phyloP scores from a whole-genome alignment of 192 early-diverging fungal genomes.

The Rhizoclosmatium globosum region DNA sequence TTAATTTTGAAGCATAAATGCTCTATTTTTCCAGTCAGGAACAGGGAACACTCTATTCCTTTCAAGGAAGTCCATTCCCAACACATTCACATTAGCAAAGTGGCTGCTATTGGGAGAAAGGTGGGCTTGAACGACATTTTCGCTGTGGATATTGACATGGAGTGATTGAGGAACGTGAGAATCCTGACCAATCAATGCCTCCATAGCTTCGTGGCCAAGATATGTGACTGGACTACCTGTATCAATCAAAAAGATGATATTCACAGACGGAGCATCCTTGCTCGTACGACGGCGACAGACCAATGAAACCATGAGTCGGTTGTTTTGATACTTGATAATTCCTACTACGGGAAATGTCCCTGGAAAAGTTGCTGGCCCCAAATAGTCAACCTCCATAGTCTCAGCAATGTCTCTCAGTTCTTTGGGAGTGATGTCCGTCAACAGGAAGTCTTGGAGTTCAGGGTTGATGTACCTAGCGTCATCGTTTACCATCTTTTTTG shows the following conservation, averaged over 20 bases:
- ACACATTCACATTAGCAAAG: constrained; percentile 11
- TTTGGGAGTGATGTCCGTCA: constrained; percentile 17
- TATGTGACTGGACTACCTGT: neutral
- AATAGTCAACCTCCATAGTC: neutral
- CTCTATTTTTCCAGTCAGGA: too few relatives aligned
- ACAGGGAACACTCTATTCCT: neutral
- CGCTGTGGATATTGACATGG: neutral
- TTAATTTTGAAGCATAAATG: too few relatives aligned
- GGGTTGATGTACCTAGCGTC: neutral
- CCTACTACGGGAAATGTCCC: constrained; percentile 11
- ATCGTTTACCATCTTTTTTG: too few relatives aligned
- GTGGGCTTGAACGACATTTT: neutral
- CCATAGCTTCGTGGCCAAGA: neutral
- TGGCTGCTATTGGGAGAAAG: constrained; percentile 1
- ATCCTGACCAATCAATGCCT: neutral
- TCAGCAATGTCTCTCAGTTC: constrained; percentile 12
- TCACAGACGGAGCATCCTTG: neutral
- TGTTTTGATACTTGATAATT: neutral
- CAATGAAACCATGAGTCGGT: constrained; percentile 19
- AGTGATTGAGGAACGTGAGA: constrained; percentile 6
- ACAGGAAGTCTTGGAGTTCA: constrained; percentile 14
- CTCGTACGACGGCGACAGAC: constrained; percentile 6
- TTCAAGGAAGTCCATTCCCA: constrained; percentile 3
- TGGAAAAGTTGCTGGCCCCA: constrained; percentile 11
- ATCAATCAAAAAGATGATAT: neutral